Conservation (phyloP, 2,329 filamentous ascomycete species). For the Dothistroma pini region DNA sequence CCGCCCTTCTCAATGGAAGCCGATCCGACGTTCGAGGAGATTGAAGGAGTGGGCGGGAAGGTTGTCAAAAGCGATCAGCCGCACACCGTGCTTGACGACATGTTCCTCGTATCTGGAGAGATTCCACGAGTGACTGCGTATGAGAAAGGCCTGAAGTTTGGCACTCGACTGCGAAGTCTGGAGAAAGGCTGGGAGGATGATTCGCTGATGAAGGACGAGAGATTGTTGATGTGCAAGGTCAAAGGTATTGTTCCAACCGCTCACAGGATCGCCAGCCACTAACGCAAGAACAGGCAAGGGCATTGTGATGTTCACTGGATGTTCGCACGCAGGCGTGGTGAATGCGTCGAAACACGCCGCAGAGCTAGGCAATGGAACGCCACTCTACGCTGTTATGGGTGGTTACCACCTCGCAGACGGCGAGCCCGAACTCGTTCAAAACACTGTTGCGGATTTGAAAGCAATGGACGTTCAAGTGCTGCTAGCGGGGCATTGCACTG, state of each 20-base stretch:
- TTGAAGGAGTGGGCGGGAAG: constrained; percentile 23
- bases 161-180: constrained; percentile 17
- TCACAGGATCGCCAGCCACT: background rate
- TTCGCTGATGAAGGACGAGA: constrained; percentile 24
- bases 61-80: constrained; percentile 23
- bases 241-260: constrained; percentile 21
- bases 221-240: constrained; percentile 30
- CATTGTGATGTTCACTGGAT: constrained; percentile 31
- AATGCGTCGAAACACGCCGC: constrained; percentile 26
- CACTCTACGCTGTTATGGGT: constrained; percentile 30
- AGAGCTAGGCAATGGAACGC: constrained; percentile 20
- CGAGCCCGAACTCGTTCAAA: constrained; percentile 21
- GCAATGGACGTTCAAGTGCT: constrained; percentile 23
- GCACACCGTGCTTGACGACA: constrained; percentile 23
- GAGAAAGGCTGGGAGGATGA: constrained; percentile 24
- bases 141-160: constrained; percentile 26
- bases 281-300: constrained; percentile 23
- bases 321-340: constrained; percentile 30
- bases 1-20: constrained; percentile 22
- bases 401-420: constrained; percentile 31
- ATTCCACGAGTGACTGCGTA: constrained; percentile 28
- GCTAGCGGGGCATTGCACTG: constrained; percentile 29
- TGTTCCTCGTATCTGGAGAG: constrained; percentile 28
- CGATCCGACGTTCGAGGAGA: constrained; percentile 30
- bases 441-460: constrained; percentile 24